These are phyloP conservation scores for Pulveroboletus sp. DNA, from an alignment of 768 basidiomycete species.

Conservation along the genomic window DNA sequence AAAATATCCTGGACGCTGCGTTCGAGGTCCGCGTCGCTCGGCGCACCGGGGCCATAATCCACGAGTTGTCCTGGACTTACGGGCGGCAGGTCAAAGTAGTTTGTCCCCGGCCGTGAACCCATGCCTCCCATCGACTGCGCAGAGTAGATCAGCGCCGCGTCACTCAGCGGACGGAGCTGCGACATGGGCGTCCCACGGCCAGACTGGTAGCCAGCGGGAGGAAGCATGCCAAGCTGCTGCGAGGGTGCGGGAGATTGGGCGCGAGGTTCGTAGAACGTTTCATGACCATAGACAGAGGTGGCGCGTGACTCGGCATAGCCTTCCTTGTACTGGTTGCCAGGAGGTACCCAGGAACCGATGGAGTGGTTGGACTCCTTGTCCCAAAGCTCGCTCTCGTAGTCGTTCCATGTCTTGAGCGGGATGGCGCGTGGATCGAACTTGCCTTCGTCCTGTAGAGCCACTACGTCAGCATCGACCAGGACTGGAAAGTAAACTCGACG, in stretches of 20 bases:
- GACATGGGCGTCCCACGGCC: conserved; percentile 74
- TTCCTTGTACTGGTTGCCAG: conserved; percentile 64
- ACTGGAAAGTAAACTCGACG: conserved; percentile 27
- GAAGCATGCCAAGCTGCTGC: conserved; percentile 48
- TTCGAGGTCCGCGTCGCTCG: conserved; percentile 72
- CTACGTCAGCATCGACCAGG: conserved; percentile 7
- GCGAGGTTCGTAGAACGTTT: conserved; percentile 80
- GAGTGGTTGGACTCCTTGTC: conserved; percentile 96
- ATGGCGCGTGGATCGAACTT: conserved; percentile 94
- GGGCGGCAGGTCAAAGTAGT: conserved; percentile 68
- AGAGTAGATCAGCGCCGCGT: conserved; percentile 44
- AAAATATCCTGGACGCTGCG: conserved; percentile 71
- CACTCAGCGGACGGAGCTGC: conserved; percentile 32
- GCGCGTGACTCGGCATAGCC: conserved; percentile 77
- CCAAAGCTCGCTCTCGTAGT: conserved; percentile 97
- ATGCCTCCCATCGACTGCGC: conserved; percentile 63
- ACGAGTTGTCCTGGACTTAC: conserved; percentile 49
- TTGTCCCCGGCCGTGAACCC: conserved; percentile 69
- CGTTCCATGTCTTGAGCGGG: conserved; percentile 95
- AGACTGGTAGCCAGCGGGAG: conserved; percentile 72
- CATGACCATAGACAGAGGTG: conserved; percentile 82
- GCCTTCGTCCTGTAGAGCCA: conserved; percentile 76
- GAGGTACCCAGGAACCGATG: conserved; percentile 90
- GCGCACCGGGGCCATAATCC: conserved; percentile 45
- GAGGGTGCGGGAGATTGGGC: conserved; percentile 75